phyloP scores from a whole-genome alignment of 371 early-diverging fungal species.

The Mucor lusitanicus region DNA sequence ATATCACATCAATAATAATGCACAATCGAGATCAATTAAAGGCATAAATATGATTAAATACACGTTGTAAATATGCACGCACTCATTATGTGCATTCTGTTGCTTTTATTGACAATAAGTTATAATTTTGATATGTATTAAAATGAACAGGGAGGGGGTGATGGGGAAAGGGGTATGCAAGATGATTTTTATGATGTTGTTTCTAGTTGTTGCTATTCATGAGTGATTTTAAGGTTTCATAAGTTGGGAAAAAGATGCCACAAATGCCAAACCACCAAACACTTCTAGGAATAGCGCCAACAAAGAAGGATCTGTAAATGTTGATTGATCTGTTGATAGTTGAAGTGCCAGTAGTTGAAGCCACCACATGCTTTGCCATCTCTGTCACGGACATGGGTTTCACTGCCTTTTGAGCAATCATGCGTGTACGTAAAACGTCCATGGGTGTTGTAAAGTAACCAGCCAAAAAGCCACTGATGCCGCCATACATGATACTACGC shows the following conservation, averaged over 20 bases:
- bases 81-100: no score
- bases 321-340: conserved; percentile 7
- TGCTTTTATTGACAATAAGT: no score
- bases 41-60: no score
- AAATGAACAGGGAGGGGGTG: not conserved
- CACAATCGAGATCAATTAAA: no score
- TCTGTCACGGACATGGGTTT: conserved; percentile 25
- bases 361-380: conserved; percentile 30
- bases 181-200: not conserved
- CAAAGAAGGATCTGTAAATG: conserved; percentile 55
- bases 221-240: conserved; percentile 64
- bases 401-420: conserved; percentile 64
- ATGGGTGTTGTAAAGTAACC: conserved; percentile 84
- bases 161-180: not conserved
- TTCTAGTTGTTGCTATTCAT: conserved; percentile 19
- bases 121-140: no score
- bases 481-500: conserved; percentile 73
- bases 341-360: conserved; percentile 4
- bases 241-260: conserved; percentile 78
- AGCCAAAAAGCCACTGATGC: conserved; percentile 77
- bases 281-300: conserved; percentile 65
- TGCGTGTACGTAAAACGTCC: conserved; percentile 78
- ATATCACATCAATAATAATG: no score
- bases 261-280: conserved; percentile 84
- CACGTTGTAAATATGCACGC: no score